Evolutionary conservation across 225 moss, liverwort and hornwort species (phyloP).

Genomic region (Antitrichia curtipendula): DNA sequence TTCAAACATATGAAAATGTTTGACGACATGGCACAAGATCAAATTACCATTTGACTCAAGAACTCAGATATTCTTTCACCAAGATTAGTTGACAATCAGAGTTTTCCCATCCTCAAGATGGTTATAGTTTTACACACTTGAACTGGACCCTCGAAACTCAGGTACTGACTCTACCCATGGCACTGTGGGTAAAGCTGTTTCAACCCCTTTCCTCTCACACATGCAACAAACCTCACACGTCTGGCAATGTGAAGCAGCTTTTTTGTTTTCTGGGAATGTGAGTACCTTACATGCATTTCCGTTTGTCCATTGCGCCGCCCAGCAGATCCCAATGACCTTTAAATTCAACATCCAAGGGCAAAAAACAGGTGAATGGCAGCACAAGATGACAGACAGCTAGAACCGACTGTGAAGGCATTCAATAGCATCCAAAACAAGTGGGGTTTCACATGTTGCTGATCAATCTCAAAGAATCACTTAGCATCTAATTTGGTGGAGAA

Average conservation of each 20-base stretch:
- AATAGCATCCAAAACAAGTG: not conserved
- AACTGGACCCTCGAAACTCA: not conserved
- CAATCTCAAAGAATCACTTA: not conserved
- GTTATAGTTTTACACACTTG: not conserved
- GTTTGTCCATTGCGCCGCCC: conserved; percentile 4
- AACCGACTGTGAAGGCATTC: not conserved
- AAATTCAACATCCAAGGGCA: not conserved
- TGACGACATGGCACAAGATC: not conserved
- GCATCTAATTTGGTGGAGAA: not conserved
- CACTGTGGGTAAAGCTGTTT: not conserved
- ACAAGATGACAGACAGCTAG: not conserved
- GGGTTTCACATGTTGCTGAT: not conserved
- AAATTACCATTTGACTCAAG: not conserved
- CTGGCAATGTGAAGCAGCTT: not conserved
- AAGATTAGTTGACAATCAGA: not conserved
- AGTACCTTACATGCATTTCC: not conserved
- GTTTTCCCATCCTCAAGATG: too few relatives aligned
- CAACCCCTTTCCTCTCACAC: not conserved
- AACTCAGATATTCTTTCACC: not conserved
- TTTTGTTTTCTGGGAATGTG: not conserved
- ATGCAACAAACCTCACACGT: not conserved
- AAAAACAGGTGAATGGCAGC: not conserved
- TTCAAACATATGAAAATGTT: not conserved
- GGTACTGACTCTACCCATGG: not conserved
- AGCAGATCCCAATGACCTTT: not conserved